Base-by-base conservation (phyloP, 768 basidiomycete genomes). In the Lactifluus hygrophoroides region DNA sequence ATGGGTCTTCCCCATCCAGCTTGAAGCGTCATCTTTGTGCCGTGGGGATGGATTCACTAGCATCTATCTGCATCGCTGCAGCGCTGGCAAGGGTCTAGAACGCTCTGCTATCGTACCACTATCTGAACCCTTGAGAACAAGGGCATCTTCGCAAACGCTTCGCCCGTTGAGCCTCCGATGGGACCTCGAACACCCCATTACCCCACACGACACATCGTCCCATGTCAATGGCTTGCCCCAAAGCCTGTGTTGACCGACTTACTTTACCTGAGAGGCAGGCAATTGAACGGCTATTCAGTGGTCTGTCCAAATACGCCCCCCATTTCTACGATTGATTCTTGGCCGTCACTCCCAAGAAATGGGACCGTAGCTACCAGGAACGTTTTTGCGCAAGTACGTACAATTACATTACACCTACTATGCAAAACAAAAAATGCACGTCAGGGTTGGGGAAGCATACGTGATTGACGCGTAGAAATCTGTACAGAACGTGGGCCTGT, bases 81-180 rank as follows among this genome's bases (percentile, higher is more conserved):
- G 54, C 59, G 59, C 59, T 55, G 54, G 59, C 54, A 60, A 45
- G 4, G 47, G 58, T 0, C 59, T 48, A 60, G 59, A 60, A 56
- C 54, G 35, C 32, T 34, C 58, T 42, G 23, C n/a, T 60, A 49
- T 60, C 58, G 30, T 46, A 32, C 49, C 49, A 46, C 59, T 54
- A 59, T 59, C 58, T 54, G 47, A 49, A 43, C 38, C 52, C 43
- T 51, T 45, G 53, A 50, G 48, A 55, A 55, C 47, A 51, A n/a
- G 58, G 53, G 58, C 53, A 4, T 19, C 54, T 51, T 60, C 58
- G 42, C 25, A 25, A 21, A 10, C 2, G 43, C 21, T 32, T 57
- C 50, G 34, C 38, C 48, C 58, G 53, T 46, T 28, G n/a, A 17
- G 9, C 6, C 14, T 56, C 59, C 59, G 54, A 60, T n/a, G 40